Evolutionary conservation across 768 basidiomycete genomes (phyloP), one percentile per base, ranked within the genome.

Genomic region (Termitomyces sp.): DNA sequence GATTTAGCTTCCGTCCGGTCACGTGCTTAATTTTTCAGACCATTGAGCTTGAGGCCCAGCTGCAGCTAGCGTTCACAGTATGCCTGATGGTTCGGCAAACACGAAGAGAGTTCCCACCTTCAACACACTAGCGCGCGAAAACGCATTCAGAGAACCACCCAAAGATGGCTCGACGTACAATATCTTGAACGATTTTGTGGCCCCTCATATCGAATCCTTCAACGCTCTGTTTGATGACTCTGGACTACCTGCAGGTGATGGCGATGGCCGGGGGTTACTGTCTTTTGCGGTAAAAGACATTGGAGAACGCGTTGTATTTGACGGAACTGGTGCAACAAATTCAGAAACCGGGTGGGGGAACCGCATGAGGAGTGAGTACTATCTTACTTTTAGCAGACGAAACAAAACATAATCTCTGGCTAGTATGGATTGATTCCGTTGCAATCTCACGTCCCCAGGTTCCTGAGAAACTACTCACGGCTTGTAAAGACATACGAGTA

Each of bases 141-240:
- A 83, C 7, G 70, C 78, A 4, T 97, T 97, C 73, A 80, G 82
- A 70, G 78, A 85, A 57, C 97, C 96, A 0, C 79, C 88, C 28
- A 78, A 79, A 63, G 72, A 82, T 43, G 83, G 82, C 22, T 81
- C 89, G 24, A 84, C 86, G 13, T 84, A 91, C 62, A 84, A 85
- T 20, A 90, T 90, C 54, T 79, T 98, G 59, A 92, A 97, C 64
- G 92, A 96, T 72, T 92, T 98, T 65, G 93, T 98, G 54, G 76
- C 84, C 24, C 96, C 97, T 6, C 95, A 98, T 69, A 84, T 98
- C 60, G 90, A 98, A 70, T 94, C 92, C 40, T 98, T 99, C 80
- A 96, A 98, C 72, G 87, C 93, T 16, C 81, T 99, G 28, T 95
- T 98, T 70, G 95, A 98, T 66, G 94, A 96, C 70, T 87, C 89